Evolutionary conservation across 805 yeast species (phyloP).

Genomic region (Yarrowia sp.): DNA sequence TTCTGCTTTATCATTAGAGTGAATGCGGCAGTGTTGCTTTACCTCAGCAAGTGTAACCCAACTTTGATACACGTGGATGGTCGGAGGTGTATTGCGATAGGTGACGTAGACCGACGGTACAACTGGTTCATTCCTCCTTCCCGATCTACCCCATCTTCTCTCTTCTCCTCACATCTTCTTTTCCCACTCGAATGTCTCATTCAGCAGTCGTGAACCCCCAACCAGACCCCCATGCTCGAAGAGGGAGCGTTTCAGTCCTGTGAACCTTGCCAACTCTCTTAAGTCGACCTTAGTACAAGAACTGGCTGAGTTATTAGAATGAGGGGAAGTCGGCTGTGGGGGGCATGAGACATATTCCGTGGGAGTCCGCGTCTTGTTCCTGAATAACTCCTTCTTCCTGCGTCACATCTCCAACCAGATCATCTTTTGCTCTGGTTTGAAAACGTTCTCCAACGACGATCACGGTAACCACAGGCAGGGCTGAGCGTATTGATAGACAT

Average conservation of each 20-base stretch:
- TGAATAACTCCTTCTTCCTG: too few species aligned
- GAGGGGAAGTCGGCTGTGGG: slow-evolving; percentile 9
- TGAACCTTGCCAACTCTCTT: not conserved
- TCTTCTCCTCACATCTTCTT: too few species aligned
- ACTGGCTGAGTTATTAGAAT: slow-evolving; percentile 16
- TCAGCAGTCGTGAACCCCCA: not conserved
- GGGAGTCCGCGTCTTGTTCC: too few species aligned
- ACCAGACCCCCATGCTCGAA: slow-evolving; percentile 6
- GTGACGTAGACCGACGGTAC: too few species aligned
- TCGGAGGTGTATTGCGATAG: too few species aligned
- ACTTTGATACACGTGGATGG: not conserved
- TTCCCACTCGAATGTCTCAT: not conserved
- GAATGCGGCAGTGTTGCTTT: slow-evolving; percentile 9
- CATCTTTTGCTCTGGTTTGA: too few species aligned
- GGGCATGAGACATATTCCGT: slow-evolving; percentile 15
- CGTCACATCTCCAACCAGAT: too few species aligned
- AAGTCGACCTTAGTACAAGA: not conserved
- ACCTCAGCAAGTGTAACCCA: slow-evolving; percentile 20
- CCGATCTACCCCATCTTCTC: too few species aligned
- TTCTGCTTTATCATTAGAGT: not conserved
- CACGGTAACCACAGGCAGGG: too few species aligned
- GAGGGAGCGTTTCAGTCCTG: not conserved
- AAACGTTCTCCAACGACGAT: too few species aligned
- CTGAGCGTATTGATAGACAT: too few species aligned
- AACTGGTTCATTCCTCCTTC: too few species aligned